phyloP scores from a whole-genome alignment of 2,329 filamentous ascomycete genomes.

The Cryphonectria nitschkei region DNA sequence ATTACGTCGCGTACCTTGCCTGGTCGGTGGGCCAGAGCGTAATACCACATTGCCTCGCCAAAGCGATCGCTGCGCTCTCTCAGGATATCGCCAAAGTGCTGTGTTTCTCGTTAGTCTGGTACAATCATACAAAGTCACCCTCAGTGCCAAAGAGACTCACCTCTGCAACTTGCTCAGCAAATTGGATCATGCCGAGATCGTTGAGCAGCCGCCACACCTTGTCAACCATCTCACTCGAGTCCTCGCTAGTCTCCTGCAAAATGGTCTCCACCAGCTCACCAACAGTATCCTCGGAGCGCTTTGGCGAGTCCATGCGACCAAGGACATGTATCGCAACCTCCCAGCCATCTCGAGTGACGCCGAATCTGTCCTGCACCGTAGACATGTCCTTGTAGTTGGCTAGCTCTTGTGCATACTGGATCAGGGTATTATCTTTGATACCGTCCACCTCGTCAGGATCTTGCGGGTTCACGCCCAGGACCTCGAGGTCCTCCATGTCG shows the following conservation, averaged over 20 bases:
- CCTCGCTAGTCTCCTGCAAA: conserved; percentile 64
- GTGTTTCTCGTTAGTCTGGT: conserved; percentile 35
- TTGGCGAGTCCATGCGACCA: conserved; percentile 75
- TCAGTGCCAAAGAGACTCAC: conserved; percentile 54
- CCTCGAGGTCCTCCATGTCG: conserved; percentile 82
- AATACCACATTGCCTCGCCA: conserved; percentile 87
- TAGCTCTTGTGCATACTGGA: conserved; percentile 73
- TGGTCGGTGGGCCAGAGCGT: conserved; percentile 78
- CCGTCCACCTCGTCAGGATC: conserved; percentile 64
- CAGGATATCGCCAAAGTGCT: conserved; percentile 84
- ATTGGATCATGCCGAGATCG: conserved; percentile 75
- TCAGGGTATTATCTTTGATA: conserved; percentile 78
- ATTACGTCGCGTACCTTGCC: conserved; percentile 83
- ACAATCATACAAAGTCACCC: neutral
- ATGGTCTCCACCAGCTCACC: conserved; percentile 70
- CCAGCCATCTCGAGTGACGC: conserved; percentile 72
- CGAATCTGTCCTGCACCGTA: conserved; percentile 37
- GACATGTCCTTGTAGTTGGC: conserved; percentile 58
- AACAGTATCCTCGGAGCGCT: conserved; percentile 74
- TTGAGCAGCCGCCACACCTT: conserved; percentile 80
- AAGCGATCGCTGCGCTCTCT: conserved; percentile 75
- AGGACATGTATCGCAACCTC: conserved; percentile 84
- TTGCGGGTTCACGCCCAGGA: conserved; percentile 69
- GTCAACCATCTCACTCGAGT: conserved; percentile 74
- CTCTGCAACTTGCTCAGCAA: conserved; percentile 81